Evolutionary conservation across 257 asterid species (phyloP).

Genomic region (Orobanche coerulescens): DNA sequence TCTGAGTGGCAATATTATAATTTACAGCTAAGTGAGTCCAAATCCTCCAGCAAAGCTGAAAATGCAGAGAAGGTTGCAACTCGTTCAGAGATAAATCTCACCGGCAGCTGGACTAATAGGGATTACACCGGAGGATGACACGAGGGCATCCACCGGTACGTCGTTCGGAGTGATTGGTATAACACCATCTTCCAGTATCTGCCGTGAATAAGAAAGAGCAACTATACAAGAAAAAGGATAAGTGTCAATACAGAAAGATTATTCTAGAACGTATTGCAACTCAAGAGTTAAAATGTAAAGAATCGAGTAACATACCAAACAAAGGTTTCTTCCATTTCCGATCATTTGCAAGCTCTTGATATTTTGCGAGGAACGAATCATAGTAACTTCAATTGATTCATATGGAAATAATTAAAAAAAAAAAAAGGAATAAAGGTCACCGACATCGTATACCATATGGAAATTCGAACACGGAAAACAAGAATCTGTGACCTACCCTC

Average conservation of each 20-base stretch:
- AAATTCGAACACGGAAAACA: background rate
- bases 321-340: slow-evolving; percentile 81
- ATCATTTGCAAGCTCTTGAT: slow-evolving; percentile 56
- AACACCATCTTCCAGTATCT: slow-evolving; percentile 62
- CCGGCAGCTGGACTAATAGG: slow-evolving; percentile 51
- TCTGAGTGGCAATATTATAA: too few relatives aligned
- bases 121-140: slow-evolving; percentile 65
- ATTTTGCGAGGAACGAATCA: slow-evolving; percentile 64
- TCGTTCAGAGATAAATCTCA: slow-evolving; percentile 26
- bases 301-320: slow-evolving; percentile 34
- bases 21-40: background rate
- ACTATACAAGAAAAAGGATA: slow-evolving; percentile 32
- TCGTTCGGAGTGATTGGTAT: slow-evolving; percentile 78
- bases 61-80: background rate
- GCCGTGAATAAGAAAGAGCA: slow-evolving; percentile 75
- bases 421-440: slow-evolving; percentile 14
- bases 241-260: background rate
- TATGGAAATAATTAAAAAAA: slow-evolving; percentile 8
- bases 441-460: background rate
- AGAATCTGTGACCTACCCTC: slow-evolving; percentile 59
- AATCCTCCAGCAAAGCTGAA: background rate
- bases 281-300: background rate
- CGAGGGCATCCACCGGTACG: slow-evolving; percentile 66
- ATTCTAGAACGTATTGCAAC: background rate
- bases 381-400: slow-evolving; percentile 52